Conservation (phyloP, 805 yeast genomes). For the Wickerhamiella cacticola region DNA sequence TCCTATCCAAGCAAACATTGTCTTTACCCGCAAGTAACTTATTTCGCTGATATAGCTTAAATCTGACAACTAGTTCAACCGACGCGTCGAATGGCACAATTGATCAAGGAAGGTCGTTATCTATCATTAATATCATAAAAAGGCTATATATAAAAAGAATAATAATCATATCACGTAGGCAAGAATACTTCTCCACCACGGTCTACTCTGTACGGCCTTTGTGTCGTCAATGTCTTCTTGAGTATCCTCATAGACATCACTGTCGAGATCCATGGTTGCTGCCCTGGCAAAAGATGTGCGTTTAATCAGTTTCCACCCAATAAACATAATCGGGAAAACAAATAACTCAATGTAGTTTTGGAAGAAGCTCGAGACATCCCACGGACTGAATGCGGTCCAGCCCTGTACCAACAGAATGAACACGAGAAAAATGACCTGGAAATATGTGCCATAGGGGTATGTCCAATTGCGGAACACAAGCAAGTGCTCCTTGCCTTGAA, state of each 20-base stretch:
- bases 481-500: constrained; percentile 33
- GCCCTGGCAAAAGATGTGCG: constrained; percentile 53
- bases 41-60: background rate
- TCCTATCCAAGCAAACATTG: constrained; percentile 66
- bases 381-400: constrained; percentile 51
- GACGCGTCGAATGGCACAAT: too few species aligned
- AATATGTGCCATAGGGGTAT: constrained; percentile 39
- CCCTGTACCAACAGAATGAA: constrained; percentile 49
- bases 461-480: constrained; percentile 40
- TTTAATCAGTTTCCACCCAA: constrained; percentile 46
- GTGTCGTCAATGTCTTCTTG: constrained; percentile 35
- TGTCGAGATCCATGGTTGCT: constrained; percentile 66
- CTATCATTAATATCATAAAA: too few species aligned
- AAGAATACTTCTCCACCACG: constrained; percentile 1
- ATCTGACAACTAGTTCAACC: background rate
- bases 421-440: constrained; percentile 37
- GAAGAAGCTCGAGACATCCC: constrained; percentile 53
- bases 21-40: constrained; percentile 8
- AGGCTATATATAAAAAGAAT: background rate
- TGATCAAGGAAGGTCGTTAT: too few species aligned
- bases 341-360: constrained; percentile 55
- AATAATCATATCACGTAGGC: background rate
- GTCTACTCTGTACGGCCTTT: background rate
- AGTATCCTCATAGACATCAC: constrained; percentile 52
- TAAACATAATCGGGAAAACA: constrained; percentile 40